Evolutionary conservation across 495 filamentous ascomycete species (phyloP).

Genomic region (Trichoderma virens): DNA sequence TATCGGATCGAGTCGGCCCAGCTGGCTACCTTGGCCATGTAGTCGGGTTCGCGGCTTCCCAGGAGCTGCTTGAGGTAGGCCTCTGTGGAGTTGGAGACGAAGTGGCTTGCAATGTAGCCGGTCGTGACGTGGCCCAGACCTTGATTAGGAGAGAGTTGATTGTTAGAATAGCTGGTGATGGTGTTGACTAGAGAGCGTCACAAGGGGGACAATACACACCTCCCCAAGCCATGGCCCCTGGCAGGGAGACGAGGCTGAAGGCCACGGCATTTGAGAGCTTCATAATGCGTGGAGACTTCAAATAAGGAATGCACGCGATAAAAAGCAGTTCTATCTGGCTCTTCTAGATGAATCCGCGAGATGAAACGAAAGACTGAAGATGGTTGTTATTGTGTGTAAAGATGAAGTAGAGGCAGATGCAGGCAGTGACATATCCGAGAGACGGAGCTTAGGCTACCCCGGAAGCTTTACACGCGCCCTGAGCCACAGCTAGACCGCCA

Average conservation of each 20-base stretch:
- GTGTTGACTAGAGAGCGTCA: neutral
- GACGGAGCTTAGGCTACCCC: neutral
- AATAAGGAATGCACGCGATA: neutral
- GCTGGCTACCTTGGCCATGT: slow-evolving; percentile 51
- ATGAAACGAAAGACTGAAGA: neutral
- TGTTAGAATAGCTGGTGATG: slow-evolving; percentile 11
- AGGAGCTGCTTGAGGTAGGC: slow-evolving; percentile 36
- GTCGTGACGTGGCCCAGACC: slow-evolving; percentile 55
- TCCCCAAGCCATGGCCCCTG: slow-evolving; percentile 30
- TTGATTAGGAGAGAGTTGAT: slow-evolving; percentile 11
- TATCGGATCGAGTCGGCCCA: slow-evolving; percentile 59
- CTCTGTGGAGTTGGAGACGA: slow-evolving; percentile 33
- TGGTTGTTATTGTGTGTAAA: neutral
- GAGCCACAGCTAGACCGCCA: neutral
- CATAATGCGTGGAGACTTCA: slow-evolving; percentile 11
- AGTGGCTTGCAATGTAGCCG: slow-evolving; percentile 43
- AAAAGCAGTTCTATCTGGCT: neutral
- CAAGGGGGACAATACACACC: slow-evolving; percentile 20
- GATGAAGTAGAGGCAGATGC: neutral
- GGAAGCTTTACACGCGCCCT: neutral
- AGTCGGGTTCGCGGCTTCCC: slow-evolving; percentile 39
- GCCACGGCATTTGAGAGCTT: slow-evolving; percentile 16
- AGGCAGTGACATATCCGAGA: neutral
- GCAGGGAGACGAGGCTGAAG: slow-evolving; percentile 21
- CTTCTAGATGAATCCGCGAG: neutral